Evolutionary conservation across 2,329 filamentous ascomycete species (phyloP), one percentile per base, ranked within the genome.

Genomic region (Lecanosticta acicola): DNA sequence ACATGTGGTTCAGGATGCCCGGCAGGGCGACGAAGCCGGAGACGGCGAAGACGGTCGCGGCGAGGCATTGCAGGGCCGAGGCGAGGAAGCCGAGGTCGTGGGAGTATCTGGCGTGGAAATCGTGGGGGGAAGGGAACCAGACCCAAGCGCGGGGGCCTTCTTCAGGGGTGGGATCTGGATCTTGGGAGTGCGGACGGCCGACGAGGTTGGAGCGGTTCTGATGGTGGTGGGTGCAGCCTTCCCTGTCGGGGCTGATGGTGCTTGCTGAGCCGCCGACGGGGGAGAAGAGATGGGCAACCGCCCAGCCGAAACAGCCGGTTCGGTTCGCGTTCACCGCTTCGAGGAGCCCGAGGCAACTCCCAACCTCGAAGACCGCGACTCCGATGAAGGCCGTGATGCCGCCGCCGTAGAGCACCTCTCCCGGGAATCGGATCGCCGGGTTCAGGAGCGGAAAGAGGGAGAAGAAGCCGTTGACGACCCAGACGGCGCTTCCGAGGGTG

Each of bases 321-420:
- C 75, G 69, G 55, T 84, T 79, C 55, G 80, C 78, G 59, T 85
- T 85, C 14, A 84, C 71, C 2, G 82, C 81, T 62, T 86, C 83
- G 1, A 84, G 66, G 64, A 85, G 70, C 24, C 29, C 8, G 10
- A 44, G 24, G 4, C 84, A 59, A 29, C 77, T 80, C 0, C 81
- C 81, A 3, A 81, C 41, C 54, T 83, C 80, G 59, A 87, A 85
- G 5, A 85, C 67, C 0, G 79, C 82, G 0, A 80, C 80, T 3
- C 83, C 82, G 14, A 85, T 71, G 55, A 84, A 79, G 0, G 78
- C 80, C 0, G 77, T 79, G 16, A 83, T 71, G 1, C 81, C 83
- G 3, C 78, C 81, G 0, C 70, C 82, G 51, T 69, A 67, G 4
- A 69, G 49, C 1, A 67, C 64, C 61, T 85, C 81, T 19, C 70